These are phyloP conservation scores for Inonotus hispidus DNA, from an alignment of 1,284 basidiomycete genomes.

Conservation along the genomic window DNA sequence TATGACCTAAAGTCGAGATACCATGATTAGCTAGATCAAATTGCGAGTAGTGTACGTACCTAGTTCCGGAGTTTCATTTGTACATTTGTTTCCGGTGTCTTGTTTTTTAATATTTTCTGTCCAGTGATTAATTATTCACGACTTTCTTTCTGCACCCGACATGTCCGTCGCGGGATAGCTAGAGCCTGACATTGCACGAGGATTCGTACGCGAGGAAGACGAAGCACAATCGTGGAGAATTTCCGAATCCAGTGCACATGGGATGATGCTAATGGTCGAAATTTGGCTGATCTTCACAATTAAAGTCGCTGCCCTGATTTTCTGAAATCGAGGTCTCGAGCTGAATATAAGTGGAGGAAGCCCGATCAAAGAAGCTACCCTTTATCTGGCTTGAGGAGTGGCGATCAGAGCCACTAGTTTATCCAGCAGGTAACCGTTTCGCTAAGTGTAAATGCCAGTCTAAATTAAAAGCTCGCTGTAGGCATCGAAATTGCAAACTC, in stretches of 20 bases:
- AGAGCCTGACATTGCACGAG: neutral
- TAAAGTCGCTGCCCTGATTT: neutral
- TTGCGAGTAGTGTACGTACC: neutral
- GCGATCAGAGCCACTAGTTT: neutral
- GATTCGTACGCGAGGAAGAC: neutral
- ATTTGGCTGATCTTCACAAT: neutral
- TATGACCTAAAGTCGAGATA: neutral
- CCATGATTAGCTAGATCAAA: neutral
- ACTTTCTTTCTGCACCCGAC: neutral
- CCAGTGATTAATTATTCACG: neutral
- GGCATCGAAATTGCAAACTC: neutral
- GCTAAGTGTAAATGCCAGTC: too few relatives aligned
- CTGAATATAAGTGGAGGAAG: neutral
- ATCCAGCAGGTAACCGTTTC: neutral
- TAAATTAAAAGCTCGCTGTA: too few relatives aligned
- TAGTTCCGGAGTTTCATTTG: neutral
- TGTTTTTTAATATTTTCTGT: neutral
- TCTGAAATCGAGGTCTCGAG: neutral
- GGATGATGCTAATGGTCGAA: neutral
- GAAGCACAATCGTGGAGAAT: neutral
- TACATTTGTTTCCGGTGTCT: neutral
- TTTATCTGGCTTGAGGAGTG: neutral
- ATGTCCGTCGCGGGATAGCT: neutral
- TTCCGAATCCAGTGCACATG: too few relatives aligned
- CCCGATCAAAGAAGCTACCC: neutral